Evolutionary conservation across 2,329 filamentous ascomycete species (phyloP), one percentile per base, ranked within the genome.

Genomic region (Epichloe festucae): DNA sequence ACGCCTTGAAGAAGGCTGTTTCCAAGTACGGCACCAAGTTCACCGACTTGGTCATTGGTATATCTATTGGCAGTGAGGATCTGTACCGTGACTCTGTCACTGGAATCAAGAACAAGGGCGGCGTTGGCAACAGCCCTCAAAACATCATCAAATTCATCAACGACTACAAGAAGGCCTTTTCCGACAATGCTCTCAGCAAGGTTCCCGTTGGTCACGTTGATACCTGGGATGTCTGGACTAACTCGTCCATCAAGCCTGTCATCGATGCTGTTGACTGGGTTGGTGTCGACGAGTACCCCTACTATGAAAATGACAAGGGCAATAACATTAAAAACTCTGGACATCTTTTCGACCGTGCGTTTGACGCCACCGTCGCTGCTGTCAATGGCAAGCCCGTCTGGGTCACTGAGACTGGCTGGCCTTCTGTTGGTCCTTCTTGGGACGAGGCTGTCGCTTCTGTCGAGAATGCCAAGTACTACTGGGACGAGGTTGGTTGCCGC

Each of bases 351-450:
- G 69, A 74, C 63, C 61, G 60, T 52, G 74, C 74, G 43, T 75
- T 67, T 60, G 59, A 73, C 46, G 67, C 68, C 49, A 69, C 71
- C 55, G 46, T 68, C 48, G 71, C 65, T 39, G 76, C 73, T 46
- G 72, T 73, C 58, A 63, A 64, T 31, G 72, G 70, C 59, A 78
- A 78, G 69, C 73, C 72, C 55, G 72, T 82, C 59, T 80, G 79
- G 75, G 70, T 82, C 46, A 80, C 78, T 19, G 81, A 85, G 73
- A 82, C 78, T 12, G 81, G 82, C 60, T 85, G 81, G 81, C 82
- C 82, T 48, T 69, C 72, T 48, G 67, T 63, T 38, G 82, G 82
- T 40, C 62, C 69, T 11, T 68, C 70, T 48, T 75, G 73, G 66
- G 78, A 79, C 49, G 58, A 74, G 64, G 81, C 77, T 50, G 72